phyloP scores from a whole-genome alignment of 345 rosid species.

The Dovyalis caffra region DNA sequence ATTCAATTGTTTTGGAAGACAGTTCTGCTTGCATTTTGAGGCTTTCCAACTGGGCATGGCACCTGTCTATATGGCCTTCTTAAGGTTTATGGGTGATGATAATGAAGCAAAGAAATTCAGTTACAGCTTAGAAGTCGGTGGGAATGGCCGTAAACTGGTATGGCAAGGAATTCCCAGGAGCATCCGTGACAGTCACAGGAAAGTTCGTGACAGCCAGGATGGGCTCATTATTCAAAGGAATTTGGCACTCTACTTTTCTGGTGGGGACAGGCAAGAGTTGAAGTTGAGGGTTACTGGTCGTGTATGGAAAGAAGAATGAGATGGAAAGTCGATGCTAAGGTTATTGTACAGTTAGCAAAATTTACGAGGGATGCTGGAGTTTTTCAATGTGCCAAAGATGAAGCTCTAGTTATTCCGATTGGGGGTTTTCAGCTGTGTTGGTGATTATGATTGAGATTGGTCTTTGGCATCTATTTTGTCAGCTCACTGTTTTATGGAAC shows the following conservation, averaged over 20 bases:
- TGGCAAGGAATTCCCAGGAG: slow-evolving; percentile 94
- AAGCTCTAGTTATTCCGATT: slow-evolving; percentile 12
- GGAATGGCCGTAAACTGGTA: slow-evolving; percentile 59
- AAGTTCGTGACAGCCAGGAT: slow-evolving; percentile 84
- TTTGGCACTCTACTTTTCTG: slow-evolving; percentile 81
- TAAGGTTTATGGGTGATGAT: slow-evolving; percentile 93
- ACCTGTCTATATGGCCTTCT: slow-evolving; percentile 87
- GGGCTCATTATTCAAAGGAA: slow-evolving; percentile 79
- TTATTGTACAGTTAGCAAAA: slow-evolving; percentile 26
- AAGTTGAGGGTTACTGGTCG: slow-evolving; percentile 80
- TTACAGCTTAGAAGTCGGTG: slow-evolving; percentile 86
- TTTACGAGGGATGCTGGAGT: not conserved
- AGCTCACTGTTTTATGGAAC: not conserved
- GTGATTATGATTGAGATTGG: slow-evolving; percentile 2
- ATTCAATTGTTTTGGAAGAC: slow-evolving; percentile 88
- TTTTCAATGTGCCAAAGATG: slow-evolving; percentile 12
- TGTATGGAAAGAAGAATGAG: slow-evolving; percentile 82
- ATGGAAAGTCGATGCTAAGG: not conserved
- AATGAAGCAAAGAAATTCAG: slow-evolving; percentile 76
- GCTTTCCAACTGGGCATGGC: slow-evolving; percentile 82
- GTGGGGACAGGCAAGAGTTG: slow-evolving; percentile 79
- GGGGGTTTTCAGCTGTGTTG: not conserved
- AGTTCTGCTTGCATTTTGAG: slow-evolving; percentile 93
- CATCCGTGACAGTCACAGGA: slow-evolving; percentile 81
- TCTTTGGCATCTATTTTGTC: not conserved